A percentile compares a stretch with the other conserved stretches of the same genome.
Conservation (phyloP, 73 alveolate genomes). For the Tetrahymena borealis region DNA sequence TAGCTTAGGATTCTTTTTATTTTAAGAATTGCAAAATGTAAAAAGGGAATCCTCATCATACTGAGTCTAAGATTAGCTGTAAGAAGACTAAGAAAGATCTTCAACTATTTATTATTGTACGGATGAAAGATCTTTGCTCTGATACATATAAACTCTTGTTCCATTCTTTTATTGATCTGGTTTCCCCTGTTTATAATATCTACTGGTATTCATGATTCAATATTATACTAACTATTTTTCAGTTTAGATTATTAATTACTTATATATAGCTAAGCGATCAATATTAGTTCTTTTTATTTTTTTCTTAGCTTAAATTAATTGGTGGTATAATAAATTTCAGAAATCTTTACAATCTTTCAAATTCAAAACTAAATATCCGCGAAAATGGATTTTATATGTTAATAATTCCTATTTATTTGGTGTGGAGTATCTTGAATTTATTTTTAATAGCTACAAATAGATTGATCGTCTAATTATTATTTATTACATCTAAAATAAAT, state of each 20-base stretch:
- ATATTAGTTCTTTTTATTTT: not conserved
- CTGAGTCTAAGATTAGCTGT: not conserved
- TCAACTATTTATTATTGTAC: not conserved
- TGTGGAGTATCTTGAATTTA: too few species aligned
- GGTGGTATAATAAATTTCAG: not conserved
- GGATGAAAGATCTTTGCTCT: not conserved
- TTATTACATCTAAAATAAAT: too few species aligned
- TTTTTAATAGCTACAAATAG: too few species aligned
- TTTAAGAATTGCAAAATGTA: not conserved
- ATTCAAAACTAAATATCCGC: not conserved
- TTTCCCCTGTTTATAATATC: not conserved
- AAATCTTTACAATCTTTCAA: not conserved
- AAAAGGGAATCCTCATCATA: not conserved
- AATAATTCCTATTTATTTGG: not conserved
- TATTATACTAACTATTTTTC: not conserved
- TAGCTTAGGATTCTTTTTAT: not conserved
- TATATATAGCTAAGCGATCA: not conserved
- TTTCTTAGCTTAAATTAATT: not conserved
- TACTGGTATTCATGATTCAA: not conserved
- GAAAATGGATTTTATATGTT: not conserved
- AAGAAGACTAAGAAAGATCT: not conserved
- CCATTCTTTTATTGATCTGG: not conserved
- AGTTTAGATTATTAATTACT: not conserved
- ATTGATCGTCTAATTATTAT: too few species aligned
- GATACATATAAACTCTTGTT: not conserved